Conservation (phyloP, 2,329 filamentous ascomycete genomes). For the Hyphodiscus sp. region DNA sequence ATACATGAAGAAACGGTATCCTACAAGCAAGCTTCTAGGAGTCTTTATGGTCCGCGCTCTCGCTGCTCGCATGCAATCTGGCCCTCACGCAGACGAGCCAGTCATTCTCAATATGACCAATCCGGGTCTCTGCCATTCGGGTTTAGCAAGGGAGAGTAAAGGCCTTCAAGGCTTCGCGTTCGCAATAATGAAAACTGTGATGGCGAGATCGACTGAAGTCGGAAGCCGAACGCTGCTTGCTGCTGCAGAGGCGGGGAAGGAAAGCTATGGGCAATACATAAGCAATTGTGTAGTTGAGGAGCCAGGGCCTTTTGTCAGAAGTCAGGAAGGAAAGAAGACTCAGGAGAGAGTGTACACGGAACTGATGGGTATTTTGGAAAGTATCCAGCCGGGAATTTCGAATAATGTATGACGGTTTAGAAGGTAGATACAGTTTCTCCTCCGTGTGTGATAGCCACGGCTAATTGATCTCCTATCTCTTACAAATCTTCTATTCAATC, state of each 20-base stretch:
- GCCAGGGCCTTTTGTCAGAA: conserved; percentile 31
- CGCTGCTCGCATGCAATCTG: conserved; percentile 24
- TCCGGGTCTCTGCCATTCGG: conserved; percentile 46
- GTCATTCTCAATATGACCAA: conserved; percentile 46
- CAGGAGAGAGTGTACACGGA: conserved; percentile 39
- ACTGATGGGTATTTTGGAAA: conserved; percentile 35
- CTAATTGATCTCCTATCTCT: too few species aligned
- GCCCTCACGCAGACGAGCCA: neutral
- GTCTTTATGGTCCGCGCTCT: conserved; percentile 38
- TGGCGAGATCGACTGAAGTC: neutral
- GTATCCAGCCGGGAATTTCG: conserved; percentile 32
- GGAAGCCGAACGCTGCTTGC: neutral
- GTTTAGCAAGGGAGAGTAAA: conserved; percentile 34
- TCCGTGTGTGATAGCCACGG: too few species aligned
- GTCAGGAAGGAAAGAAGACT: conserved; percentile 33
- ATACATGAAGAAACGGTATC: conserved; percentile 32
- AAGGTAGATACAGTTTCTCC: neutral
- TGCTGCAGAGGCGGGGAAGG: conserved; percentile 27
- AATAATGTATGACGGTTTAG: neutral
- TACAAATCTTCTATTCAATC: too few species aligned
- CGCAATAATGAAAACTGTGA: neutral
- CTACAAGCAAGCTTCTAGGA: conserved; percentile 40
- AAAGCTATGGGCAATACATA: conserved; percentile 42
- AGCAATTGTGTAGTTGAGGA: conserved; percentile 29
- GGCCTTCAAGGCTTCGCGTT: neutral